Conservation (phyloP, 2,329 filamentous ascomycete species). For the Colletotrichum godetiae region DNA sequence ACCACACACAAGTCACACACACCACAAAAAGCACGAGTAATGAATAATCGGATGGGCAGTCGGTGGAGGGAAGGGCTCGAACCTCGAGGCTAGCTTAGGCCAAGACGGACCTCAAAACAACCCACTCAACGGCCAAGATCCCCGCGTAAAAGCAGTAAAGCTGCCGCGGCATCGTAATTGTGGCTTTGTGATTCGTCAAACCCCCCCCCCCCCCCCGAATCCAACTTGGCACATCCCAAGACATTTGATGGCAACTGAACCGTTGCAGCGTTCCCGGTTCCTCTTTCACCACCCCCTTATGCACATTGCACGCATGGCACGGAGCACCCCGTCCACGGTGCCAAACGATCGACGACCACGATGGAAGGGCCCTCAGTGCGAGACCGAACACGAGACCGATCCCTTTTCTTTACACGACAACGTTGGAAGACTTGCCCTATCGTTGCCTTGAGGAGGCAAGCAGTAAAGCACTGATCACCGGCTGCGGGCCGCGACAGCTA, state of each 20-base stretch:
- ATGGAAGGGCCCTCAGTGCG: not conserved
- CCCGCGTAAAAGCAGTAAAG: not conserved
- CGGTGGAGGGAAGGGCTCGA: too few relatives aligned
- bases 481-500: not conserved
- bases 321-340: not conserved
- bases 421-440: not conserved
- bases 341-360: not conserved
- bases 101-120: not conserved
- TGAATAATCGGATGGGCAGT: not conserved
- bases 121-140: not conserved
- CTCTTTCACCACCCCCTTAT: not conserved
- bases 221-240: too few relatives aligned
- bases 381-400: constrained; percentile 26
- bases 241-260: not conserved
- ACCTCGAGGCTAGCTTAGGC: not conserved
- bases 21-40: not conserved
- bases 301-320: not conserved
- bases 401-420: not conserved
- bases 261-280: not conserved
- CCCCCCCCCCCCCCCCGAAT: not conserved
- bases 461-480: not conserved
- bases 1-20: not conserved
- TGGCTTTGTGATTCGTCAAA: not conserved
- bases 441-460: not conserved
- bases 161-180: not conserved